Conservation (phyloP, 441 rosid genomes). For the Francoa sonchifolia region DNA sequence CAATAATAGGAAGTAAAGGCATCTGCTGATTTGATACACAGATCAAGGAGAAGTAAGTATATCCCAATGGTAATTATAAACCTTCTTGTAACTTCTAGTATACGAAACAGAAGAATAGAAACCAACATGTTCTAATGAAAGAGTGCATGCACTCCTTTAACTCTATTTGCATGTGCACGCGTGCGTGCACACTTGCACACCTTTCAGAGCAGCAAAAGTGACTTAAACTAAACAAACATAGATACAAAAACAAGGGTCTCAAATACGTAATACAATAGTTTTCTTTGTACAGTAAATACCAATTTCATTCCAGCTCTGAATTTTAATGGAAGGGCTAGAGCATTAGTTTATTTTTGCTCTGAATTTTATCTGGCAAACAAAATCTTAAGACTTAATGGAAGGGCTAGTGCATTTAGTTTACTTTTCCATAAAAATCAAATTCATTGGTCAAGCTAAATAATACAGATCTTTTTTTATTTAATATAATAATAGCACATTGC, state of each 20-base stretch:
- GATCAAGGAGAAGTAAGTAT: not conserved
- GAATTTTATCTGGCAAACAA: too few species aligned
- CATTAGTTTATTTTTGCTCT: too few species aligned
- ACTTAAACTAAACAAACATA: not conserved
- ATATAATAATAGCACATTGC: not conserved
- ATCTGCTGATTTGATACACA: slow-evolving; percentile 32
- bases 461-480: too few species aligned
- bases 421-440: too few species aligned
- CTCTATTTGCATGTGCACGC: not conserved
- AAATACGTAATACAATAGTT: too few species aligned
- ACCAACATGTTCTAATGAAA: not conserved
- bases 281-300: too few species aligned
- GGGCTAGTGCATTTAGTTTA: too few species aligned
- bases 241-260: not conserved
- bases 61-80: slow-evolving; percentile 11
- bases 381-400: too few species aligned
- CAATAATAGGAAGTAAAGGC: slow-evolving; percentile 69
- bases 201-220: not conserved
- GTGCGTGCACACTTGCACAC: not conserved
- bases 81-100: slow-evolving; percentile 2
- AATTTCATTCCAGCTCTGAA: too few species aligned
- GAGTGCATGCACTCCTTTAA: not conserved
- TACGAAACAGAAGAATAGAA: not conserved
- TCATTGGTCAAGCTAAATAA: too few species aligned
- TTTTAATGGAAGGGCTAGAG: too few species aligned